Percentiles rank a stretch among this genome's conserved stretches.
Evolutionary conservation across 2,329 filamentous ascomycete genomes (phyloP).

Genomic region (Lizonia empirigonia): DNA sequence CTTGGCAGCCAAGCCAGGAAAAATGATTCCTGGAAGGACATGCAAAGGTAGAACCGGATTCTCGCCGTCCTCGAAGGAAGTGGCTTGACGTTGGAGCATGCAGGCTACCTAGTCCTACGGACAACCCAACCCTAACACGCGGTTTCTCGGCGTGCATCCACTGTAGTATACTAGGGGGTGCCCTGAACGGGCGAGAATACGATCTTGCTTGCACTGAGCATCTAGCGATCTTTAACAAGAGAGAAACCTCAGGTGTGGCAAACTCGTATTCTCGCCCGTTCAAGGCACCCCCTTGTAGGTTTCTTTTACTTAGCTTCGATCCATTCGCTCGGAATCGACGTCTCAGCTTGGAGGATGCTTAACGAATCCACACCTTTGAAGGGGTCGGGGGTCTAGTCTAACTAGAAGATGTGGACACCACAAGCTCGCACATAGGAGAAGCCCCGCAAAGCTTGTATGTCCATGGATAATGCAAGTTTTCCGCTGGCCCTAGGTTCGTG

Average conservation of each 20-base stretch:
- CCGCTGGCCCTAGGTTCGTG: constrained; percentile 3
- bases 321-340: constrained; percentile 3
- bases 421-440: constrained; percentile 7
- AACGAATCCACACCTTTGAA: constrained; percentile 4
- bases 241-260: no score
- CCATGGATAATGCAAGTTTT: constrained; percentile 13
- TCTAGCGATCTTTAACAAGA: no score
- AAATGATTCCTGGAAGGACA: constrained; percentile 4
- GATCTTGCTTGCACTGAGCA: no score
- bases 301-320: constrained; percentile 8
- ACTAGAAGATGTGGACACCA: constrained; percentile 5
- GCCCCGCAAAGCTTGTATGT: constrained; percentile 13
- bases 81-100: constrained; percentile 1
- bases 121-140: neutral
- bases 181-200: no score
- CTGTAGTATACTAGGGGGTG: no score
- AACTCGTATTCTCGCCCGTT: no score
- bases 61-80: constrained; percentile 3
- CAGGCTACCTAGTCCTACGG: neutral
- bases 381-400: neutral
- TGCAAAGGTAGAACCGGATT: constrained; percentile 3
- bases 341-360: neutral
- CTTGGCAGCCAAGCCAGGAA: neutral
- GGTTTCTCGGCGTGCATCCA: neutral
- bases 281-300: no score